Percentiles rank a stretch among this genome's conserved stretches.
phyloP scores from a whole-genome alignment of 116 monocot species.

The Trichopus zeylanicus region DNA sequence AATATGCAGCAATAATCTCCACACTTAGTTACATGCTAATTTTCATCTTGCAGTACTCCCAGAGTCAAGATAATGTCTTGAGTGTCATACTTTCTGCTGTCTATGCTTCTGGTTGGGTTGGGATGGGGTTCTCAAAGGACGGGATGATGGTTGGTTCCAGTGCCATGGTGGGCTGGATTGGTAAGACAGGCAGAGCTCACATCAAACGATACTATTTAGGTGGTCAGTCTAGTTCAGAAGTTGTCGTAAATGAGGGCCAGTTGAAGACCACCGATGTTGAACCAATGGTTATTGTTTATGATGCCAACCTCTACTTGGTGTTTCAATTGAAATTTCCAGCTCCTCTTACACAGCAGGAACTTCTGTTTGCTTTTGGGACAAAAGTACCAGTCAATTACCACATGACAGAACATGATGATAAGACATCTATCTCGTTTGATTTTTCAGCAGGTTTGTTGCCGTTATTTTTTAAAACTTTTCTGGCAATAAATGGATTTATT shows the following conservation, averaged over 20 bases:
- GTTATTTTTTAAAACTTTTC: background rate
- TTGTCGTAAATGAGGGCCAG: conserved; percentile 44
- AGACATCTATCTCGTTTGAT: conserved; percentile 63
- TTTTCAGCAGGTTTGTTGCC: conserved; percentile 55
- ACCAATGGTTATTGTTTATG: conserved; percentile 37
- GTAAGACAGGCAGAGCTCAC: conserved; percentile 40
- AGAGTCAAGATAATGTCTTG: conserved; percentile 37
- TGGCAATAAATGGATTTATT: too few species aligned
- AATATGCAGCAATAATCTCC: too few species aligned
- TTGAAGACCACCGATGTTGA: conserved; percentile 21
- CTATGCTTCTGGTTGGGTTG: conserved; percentile 75
- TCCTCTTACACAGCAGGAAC: conserved; percentile 25
- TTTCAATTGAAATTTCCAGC: conserved; percentile 61
- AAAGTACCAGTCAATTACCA: conserved; percentile 34
- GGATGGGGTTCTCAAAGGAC: conserved; percentile 70
- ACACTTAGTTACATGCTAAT: conserved; percentile 2
- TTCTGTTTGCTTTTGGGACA: conserved; percentile 51
- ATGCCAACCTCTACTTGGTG: conserved; percentile 55
- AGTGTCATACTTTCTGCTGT: conserved; percentile 58
- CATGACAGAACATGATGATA: conserved; percentile 52
- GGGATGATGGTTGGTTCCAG: conserved; percentile 86
- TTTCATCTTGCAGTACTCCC: conserved; percentile 48
- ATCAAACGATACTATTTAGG: conserved; percentile 56
- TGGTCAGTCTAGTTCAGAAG: conserved; percentile 46
- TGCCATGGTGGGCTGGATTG: conserved; percentile 90